Conservation (phyloP, 1,284 basidiomycete genomes). For the Fomitopsis pinicola region DNA sequence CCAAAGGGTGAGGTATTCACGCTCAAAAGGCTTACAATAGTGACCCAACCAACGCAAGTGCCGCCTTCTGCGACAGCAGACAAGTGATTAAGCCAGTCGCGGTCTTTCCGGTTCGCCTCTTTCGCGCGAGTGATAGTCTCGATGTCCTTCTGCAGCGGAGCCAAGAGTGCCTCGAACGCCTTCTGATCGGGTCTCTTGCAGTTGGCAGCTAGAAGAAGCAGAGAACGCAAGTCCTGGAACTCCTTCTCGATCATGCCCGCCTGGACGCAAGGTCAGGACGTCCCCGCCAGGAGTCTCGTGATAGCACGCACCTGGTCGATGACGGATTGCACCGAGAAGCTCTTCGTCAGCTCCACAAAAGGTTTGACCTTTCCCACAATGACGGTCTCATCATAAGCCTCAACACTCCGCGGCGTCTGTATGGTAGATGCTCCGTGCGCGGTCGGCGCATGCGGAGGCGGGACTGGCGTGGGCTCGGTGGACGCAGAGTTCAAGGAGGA, state of each 20-base stretch:
- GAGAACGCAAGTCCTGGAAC: slow-evolving; percentile 63
- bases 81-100: slow-evolving; percentile 83
- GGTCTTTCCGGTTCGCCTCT: slow-evolving; percentile 79
- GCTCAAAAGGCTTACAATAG: slow-evolving; percentile 52
- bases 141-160: slow-evolving; percentile 73
- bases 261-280: slow-evolving; percentile 36
- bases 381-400: slow-evolving; percentile 74
- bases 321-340: slow-evolving; percentile 68
- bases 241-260: slow-evolving; percentile 66
- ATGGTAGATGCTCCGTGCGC: slow-evolving; percentile 33
- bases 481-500: slow-evolving; percentile 32
- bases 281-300: slow-evolving; percentile 1
- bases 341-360: slow-evolving; percentile 72
- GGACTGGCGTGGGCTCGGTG: slow-evolving; percentile 36
- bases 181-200: slow-evolving; percentile 80
- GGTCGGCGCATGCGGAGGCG: slow-evolving; percentile 36
- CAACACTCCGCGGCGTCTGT: slow-evolving; percentile 56
- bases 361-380: slow-evolving; percentile 69
- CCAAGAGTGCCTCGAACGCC: slow-evolving; percentile 58
- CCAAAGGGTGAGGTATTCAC: not conserved
- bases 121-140: slow-evolving; percentile 76
- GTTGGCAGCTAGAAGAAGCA: slow-evolving; percentile 65
- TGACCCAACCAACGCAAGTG: slow-evolving; percentile 90
- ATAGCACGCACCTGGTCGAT: slow-evolving; percentile 68
- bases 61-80: slow-evolving; percentile 81